Base-by-base conservation (phyloP, 2,329 filamentous ascomycete genomes). In the Sporothrix curviconia region DNA sequence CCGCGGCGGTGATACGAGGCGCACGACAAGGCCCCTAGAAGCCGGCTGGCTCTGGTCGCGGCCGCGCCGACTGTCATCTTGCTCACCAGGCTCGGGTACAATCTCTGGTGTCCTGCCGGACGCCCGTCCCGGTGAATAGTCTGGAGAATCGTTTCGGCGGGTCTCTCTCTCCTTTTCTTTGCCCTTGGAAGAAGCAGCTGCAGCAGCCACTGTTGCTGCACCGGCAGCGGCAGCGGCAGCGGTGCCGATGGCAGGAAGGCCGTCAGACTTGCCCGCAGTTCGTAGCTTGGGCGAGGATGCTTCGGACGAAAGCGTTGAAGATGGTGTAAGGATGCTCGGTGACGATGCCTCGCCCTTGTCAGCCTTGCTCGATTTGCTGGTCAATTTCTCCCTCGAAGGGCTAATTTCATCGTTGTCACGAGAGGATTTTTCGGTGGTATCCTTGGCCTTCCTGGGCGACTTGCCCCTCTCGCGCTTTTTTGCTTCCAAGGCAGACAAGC, bases 1-100 rank as follows among this genome's bases (percentile, higher is more conserved):
- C 55, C 79, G 71, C 57, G 86, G 87, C 1, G 89, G 89, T 5
- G 88, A 86, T 17, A 94, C 87, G 4, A 94, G 74, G n/a, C 83
- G 80, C n/a, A 82, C 74, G 61, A 78, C 32, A 2, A 25, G 25
- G 3, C 46, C 53, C 37, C 57, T 59, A 39, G 46, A 49, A 2
- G 56, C 46, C 30, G 59, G 40, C 54, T 55, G 50, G 37, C 59
- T 59, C 22, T 34, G 17, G 14, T 59, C 50, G 6, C 58, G 60
- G 1, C 55, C 59, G 4, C 60, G 60, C 3, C 19, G n/a, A 12
- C 43, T 24, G 2, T 34, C 25, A 5, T 17, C 25, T 3, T 4
- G 40, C 14, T 49, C 37, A 5, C 44, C 19, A 1, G 34, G 15
- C 17, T 57, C 57, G 11, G 43, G 44, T n/a, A 42, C 44, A 24